Evolutionary conservation across 768 basidiomycete genomes (phyloP).

Genomic region (Termitomyces bulborhizus): DNA sequence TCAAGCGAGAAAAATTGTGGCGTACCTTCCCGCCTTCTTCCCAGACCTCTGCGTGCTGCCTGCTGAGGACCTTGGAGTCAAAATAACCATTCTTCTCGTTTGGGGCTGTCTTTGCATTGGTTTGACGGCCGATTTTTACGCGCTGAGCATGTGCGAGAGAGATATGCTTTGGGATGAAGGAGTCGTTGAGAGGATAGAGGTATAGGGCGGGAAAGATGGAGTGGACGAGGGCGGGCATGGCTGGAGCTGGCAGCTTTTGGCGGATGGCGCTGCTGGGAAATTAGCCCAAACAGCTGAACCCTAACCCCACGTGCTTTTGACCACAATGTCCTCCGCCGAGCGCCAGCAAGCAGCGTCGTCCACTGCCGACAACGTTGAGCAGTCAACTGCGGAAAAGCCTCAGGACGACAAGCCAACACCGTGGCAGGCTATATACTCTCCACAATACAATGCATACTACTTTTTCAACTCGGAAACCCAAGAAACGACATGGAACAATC

Average conservation of each 20-base stretch:
- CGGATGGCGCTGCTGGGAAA: slow-evolving; percentile 1
- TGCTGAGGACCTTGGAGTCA: slow-evolving; percentile 88
- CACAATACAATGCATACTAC: slow-evolving; percentile 77
- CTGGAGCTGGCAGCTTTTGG: slow-evolving; percentile 15
- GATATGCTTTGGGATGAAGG: slow-evolving; percentile 93
- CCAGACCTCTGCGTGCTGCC: slow-evolving; percentile 99
- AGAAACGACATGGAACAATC: slow-evolving; percentile 84
- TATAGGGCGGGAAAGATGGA: slow-evolving; percentile 43
- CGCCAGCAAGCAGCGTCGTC: neutral
- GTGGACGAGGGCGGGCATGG: slow-evolving; percentile 23
- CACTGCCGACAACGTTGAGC: neutral
- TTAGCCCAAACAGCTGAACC: slow-evolving; percentile 13
- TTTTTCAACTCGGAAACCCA: slow-evolving; percentile 73
- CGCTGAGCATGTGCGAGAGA: slow-evolving; percentile 61
- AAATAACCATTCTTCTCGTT: slow-evolving; percentile 94
- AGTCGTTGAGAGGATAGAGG: slow-evolving; percentile 91
- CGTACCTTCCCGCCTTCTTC: slow-evolving; percentile 79
- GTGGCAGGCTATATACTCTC: slow-evolving; percentile 83
- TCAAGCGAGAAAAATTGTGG: neutral
- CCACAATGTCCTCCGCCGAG: neutral
- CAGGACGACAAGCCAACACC: slow-evolving; percentile 14
- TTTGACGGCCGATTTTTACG: slow-evolving; percentile 92
- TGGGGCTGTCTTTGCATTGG: slow-evolving; percentile 91
- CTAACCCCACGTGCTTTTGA: slow-evolving; percentile 9
- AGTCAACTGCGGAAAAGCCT: neutral